phyloP scores from a whole-genome alignment of 2,329 filamentous ascomycete species.

The Cadophora malorum region DNA sequence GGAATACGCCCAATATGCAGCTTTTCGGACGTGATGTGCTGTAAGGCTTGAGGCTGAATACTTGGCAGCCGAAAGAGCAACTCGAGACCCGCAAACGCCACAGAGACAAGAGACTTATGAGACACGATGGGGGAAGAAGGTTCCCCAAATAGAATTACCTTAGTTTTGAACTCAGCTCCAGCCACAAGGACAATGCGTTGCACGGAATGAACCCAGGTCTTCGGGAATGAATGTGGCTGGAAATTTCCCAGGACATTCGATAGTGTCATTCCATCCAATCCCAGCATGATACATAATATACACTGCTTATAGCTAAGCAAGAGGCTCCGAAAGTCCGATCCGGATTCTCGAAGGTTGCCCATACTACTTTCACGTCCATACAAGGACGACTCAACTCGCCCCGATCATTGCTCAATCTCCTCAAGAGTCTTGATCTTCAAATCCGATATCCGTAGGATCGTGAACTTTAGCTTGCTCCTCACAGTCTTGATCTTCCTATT shows the following conservation, averaged over 20 bases:
- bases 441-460: constrained; percentile 84
- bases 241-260: constrained; percentile 1
- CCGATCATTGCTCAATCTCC: constrained; percentile 46
- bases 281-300: constrained; percentile 23
- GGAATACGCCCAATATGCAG: background rate
- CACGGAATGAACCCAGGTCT: background rate
- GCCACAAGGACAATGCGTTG: background rate
- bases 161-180: background rate
- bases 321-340: background rate
- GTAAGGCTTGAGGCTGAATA: constrained; percentile 11
- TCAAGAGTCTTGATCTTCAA: constrained; percentile 58
- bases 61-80: background rate
- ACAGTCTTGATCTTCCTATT: constrained; percentile 76
- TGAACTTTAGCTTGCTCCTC: constrained; percentile 90
- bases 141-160: constrained; percentile 6
- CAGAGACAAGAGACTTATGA: background rate
- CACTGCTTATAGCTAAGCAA: constrained; percentile 19
- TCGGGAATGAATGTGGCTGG: background rate
- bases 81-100: background rate
- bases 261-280: background rate
- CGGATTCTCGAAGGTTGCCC: background rate
- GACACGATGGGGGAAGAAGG: background rate
- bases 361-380: background rate
- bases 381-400: background rate
- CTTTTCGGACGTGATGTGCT: background rate